Percentiles rank a stretch among this genome's conserved stretches.
Evolutionary conservation across 331 rosid genomes (phyloP).

Genomic region (Quercus tomentella): DNA sequence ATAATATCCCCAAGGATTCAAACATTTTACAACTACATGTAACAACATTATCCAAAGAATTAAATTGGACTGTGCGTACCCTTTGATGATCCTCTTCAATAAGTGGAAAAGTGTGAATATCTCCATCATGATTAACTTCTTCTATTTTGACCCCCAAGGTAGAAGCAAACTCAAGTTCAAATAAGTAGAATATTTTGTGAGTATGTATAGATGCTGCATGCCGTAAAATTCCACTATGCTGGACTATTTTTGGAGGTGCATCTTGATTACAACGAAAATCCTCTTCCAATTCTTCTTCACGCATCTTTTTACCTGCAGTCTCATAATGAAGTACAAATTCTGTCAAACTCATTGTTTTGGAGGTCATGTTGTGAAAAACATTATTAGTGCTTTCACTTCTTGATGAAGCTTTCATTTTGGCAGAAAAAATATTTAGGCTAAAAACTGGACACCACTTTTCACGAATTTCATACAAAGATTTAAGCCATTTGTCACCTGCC

Average conservation of each 20-base stretch:
- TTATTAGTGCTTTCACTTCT: slow-evolving; percentile 11
- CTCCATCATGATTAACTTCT: slow-evolving; percentile 4
- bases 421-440: neutral
- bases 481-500: neutral
- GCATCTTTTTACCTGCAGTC: neutral
- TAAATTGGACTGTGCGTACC: slow-evolving; percentile 3
- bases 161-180: slow-evolving; percentile 14
- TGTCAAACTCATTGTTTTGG: slow-evolving; percentile 2
- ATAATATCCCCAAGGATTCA: slow-evolving; percentile 18
- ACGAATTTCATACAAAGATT: no score
- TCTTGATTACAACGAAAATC: no score
- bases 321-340: slow-evolving; percentile 8
- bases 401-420: neutral
- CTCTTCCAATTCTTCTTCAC: no score
- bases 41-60: neutral
- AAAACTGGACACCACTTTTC: no score
- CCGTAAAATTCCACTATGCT: slow-evolving; percentile 17
- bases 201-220: slow-evolving; percentile 21
- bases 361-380: slow-evolving; percentile 14
- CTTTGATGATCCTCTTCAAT: slow-evolving; percentile 14
- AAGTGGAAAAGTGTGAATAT: slow-evolving; percentile 1
- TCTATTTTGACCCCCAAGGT: slow-evolving; percentile 8
- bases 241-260: no score
- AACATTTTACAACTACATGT: slow-evolving; percentile 20
- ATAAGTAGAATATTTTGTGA: slow-evolving; percentile 4